These are phyloP conservation scores for Epithele typhae DNA, from an alignment of 768 basidiomycete genomes.

Conservation along the genomic window DNA sequence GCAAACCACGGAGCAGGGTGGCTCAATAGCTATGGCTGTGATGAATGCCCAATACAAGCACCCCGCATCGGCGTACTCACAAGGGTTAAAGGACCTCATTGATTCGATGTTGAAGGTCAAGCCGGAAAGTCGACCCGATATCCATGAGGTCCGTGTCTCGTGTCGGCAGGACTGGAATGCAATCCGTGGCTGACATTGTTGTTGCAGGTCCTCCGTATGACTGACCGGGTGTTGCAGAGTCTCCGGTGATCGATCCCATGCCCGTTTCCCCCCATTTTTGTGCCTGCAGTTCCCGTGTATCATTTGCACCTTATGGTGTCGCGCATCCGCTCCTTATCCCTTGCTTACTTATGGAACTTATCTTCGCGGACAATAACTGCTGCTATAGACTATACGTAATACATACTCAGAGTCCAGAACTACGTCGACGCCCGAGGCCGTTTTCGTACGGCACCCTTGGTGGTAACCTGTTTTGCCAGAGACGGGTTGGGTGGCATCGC, in stretches of 20 bases:
- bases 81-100: conserved; percentile 78
- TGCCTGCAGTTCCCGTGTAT: background rate
- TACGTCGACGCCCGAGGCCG: background rate
- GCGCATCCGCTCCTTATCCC: conserved; percentile 7
- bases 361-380: conserved; percentile 14
- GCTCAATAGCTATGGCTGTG: conserved; percentile 97
- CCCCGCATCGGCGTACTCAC: conserved; percentile 80
- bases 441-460: no score
- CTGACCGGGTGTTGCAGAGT: conserved; percentile 58
- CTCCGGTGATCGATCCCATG: conserved; percentile 32
- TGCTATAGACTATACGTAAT: conserved; percentile 12
- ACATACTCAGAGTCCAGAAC: background rate
- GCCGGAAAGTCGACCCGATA: conserved; percentile 78
- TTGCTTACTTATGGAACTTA: conserved; percentile 11
- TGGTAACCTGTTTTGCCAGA: no score
- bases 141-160: conserved; percentile 59
- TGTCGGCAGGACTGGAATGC: no score
- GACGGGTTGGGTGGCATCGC: no score
- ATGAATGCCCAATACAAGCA: conserved; percentile 91
- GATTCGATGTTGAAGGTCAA: conserved; percentile 82
- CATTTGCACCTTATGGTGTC: background rate
- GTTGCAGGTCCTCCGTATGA: conserved; percentile 58
- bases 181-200: no score
- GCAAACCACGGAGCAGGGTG: conserved; percentile 90
- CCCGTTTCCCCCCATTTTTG: background rate